Evolutionary conservation across 257 asterid species (phyloP).

Genomic region (Capsicum baccatum): DNA sequence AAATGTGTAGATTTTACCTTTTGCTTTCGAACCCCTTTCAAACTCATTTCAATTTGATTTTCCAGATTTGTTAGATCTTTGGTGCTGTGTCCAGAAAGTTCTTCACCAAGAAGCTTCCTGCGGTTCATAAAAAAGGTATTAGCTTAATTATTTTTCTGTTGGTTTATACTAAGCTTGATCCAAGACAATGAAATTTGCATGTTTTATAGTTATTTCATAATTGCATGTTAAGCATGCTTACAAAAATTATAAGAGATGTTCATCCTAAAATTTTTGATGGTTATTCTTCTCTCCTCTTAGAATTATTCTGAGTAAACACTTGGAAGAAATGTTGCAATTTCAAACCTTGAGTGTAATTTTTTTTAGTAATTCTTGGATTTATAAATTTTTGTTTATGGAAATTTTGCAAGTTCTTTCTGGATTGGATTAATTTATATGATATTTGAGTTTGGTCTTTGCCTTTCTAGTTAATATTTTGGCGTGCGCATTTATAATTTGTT

Average conservation of each 20-base stretch:
- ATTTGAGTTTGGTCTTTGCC: neutral
- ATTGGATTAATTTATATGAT: neutral
- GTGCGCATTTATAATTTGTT: neutral
- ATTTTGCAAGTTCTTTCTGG: neutral
- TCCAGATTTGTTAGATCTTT: too few species aligned
- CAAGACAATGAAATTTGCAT: neutral
- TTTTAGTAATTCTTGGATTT: neutral
- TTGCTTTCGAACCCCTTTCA: too few species aligned
- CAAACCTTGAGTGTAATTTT: too few species aligned
- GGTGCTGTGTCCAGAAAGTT: too few species aligned
- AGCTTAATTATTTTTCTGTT: too few species aligned
- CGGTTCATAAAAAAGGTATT: too few species aligned
- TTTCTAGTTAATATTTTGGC: neutral
- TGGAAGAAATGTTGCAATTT: too few species aligned
- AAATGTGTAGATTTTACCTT: too few species aligned
- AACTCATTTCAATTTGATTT: too few species aligned
- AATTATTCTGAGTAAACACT: too few species aligned
- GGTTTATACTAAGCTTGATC: too few species aligned
- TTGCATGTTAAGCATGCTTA: conserved; percentile 6
- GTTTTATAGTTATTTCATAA: neutral
- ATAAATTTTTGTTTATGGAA: neutral
- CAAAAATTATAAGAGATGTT: conserved; percentile 17
- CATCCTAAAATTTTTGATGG: neutral
- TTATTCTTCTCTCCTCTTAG: neutral
- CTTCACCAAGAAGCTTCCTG: too few species aligned